Evolutionary conservation across 495 filamentous ascomycete genomes (phyloP), one percentile per base, ranked within the genome.

Genomic region (Aspergillus ellipticus): DNA sequence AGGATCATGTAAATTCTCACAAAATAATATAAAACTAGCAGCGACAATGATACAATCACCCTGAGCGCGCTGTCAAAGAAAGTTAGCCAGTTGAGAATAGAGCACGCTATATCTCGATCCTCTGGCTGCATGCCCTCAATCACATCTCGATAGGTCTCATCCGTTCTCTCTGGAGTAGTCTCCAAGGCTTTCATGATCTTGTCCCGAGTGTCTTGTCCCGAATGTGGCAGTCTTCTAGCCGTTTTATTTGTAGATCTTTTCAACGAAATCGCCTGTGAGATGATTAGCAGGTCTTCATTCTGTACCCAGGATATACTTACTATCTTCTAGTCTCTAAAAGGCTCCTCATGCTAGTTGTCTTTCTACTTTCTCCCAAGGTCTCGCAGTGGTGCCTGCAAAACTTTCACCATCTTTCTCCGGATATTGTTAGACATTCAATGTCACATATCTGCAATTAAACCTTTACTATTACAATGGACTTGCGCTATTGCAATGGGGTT

Each of bases 181-280:
- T 26, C 15, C 3, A 58, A 43, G 9, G 50, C 50, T 15, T 50
- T 21, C 9, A 16, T 2, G 19, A 58, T 49, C 4, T 33, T 10
- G 3, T 22, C 42, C n/a, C 53, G 26, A 4, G 24, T 53, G n/a
- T 49, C 4, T 33, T 10, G 3, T 22, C 42, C n/a, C 53, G 26
- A 4, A n/a, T 53, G 1, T 0, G 17, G 24, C 29, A 58, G 9
- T 42, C 11, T 24, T 49, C 33, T 4, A 58, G 35, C 10, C 33
- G 50, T 16, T 49, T 49, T 6, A 58, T 58, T 39, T 58, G 56
- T 9, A 58, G 20, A 48, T 58, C 56, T 21, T 50, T 51, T 51
- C 56, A 59, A 33, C 56, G 56, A 29, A 59, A 59, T 8, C 56
- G 56, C 19, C 56, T 59, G 50, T 16, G 31, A n/a, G 29, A 35